Conservation (phyloP, 2,329 filamentous ascomycete species). For the Aspergillus versicolor region DNA sequence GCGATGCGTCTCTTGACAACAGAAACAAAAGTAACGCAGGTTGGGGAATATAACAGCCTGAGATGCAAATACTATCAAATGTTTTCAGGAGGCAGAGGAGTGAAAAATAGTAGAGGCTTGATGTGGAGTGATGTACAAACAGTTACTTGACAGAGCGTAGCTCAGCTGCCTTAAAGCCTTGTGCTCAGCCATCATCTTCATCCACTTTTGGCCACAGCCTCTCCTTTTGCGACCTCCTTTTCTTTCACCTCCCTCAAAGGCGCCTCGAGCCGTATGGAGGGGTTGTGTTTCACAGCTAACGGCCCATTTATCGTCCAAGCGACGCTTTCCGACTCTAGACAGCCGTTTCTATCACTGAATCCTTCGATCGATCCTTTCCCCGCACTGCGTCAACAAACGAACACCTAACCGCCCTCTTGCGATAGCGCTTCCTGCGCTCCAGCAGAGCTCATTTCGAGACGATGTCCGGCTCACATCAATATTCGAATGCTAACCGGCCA, state of each 20-base stretch:
- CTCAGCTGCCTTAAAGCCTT: neutral
- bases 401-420: neutral
- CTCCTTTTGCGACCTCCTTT: neutral
- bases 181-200: conserved; percentile 7
- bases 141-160: conserved; percentile 1
- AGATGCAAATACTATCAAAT: neutral
- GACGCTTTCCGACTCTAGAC: neutral
- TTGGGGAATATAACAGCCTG: neutral
- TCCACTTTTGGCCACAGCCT: neutral
- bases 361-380: neutral
- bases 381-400: conserved; percentile 5
- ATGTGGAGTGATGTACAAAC: conserved; percentile 1
- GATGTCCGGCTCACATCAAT: conserved; percentile 38
- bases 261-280: neutral
- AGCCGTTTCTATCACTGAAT: neutral
- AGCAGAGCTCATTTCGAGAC: conserved; percentile 4
- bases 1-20: neutral
- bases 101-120: neutral
- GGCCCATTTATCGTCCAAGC: neutral
- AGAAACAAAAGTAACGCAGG: neutral
- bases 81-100: neutral
- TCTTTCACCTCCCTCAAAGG: neutral
- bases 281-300: neutral
- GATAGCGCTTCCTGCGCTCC: neutral
- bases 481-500: conserved; percentile 26